A percentile compares a stretch with the other conserved stretches of the same genome.
phyloP scores from a whole-genome alignment of 1,284 basidiomycete species.

The Agroathelia rolfsii region DNA sequence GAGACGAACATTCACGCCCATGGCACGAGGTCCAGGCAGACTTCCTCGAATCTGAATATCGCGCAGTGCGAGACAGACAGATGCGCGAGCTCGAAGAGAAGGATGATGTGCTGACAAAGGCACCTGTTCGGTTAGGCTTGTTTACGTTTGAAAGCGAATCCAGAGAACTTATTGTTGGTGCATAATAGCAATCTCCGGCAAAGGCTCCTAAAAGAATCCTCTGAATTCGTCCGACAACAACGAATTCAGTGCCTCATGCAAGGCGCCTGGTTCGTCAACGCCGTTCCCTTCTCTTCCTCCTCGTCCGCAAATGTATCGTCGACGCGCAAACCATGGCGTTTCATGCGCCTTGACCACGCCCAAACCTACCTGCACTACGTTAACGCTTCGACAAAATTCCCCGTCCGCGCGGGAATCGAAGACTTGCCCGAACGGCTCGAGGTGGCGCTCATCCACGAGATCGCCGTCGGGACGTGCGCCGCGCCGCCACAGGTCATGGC shows the following conservation, averaged over 20 bases:
- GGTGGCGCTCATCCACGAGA: conserved; percentile 66
- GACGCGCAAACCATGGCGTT: conserved; percentile 62
- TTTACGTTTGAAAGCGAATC: conserved; percentile 4
- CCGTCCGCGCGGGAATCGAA: conserved; percentile 72
- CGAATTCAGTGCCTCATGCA: conserved; percentile 80
- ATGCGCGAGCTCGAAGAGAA: conserved; percentile 91
- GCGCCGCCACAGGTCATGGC: conserved; percentile 55
- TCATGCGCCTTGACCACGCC: conserved; percentile 70
- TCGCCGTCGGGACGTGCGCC: conserved; percentile 70
- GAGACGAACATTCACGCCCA: conserved; percentile 65
- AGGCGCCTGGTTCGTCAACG: conserved; percentile 88
- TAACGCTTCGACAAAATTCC: conserved; percentile 69
- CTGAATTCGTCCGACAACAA: conserved; percentile 87
- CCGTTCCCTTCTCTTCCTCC: conserved; percentile 39
- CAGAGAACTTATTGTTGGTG: conserved; percentile 5
- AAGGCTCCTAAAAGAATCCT: conserved; percentile 85
- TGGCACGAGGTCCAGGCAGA: conserved; percentile 85
- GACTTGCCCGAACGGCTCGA: conserved; percentile 84
- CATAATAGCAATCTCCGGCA: conserved; percentile 66
- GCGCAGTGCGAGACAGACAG: conserved; percentile 81
- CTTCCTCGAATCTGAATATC: conserved; percentile 81
- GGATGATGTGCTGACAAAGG: conserved; percentile 80
- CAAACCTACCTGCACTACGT: conserved; percentile 76
- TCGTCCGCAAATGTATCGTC: too few species aligned
- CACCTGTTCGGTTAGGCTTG: conserved; percentile 64